These are phyloP conservation scores for Kockovaella imperatae DNA, from an alignment of 768 basidiomycete species.

Conservation along the genomic window DNA sequence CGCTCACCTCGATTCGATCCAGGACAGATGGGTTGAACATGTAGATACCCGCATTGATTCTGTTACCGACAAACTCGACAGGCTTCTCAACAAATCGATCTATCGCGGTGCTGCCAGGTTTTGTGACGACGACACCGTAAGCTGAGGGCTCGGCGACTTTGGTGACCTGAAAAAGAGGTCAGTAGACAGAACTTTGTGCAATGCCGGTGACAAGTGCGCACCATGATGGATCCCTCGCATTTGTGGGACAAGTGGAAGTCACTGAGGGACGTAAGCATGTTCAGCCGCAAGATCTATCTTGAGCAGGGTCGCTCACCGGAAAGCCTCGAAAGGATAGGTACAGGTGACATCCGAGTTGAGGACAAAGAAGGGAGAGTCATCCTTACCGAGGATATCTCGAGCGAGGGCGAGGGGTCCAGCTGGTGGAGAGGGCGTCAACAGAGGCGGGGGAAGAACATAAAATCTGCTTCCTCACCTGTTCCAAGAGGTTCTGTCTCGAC, in stretches of 20 bases:
- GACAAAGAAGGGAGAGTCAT: conserved; percentile 51
- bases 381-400: conserved; percentile 48
- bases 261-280: conserved; percentile 13
- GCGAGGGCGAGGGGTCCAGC: conserved; percentile 50
- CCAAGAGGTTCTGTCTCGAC: conserved; percentile 50
- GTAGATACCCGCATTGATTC: conserved; percentile 52
- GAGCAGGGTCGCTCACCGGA: conserved; percentile 35
- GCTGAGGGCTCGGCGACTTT: conserved; percentile 50
- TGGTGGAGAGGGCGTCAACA: conserved; percentile 8
- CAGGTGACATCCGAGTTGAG: conserved; percentile 52
- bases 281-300: background rate
- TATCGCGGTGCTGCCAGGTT: conserved; percentile 47
- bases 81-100: conserved; percentile 52
- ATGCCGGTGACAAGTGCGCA: conserved; percentile 1
- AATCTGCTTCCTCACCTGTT: conserved; percentile 43
- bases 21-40: conserved; percentile 51
- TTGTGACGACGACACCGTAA: conserved; percentile 50
- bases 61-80: conserved; percentile 50
- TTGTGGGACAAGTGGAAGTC: conserved; percentile 50
- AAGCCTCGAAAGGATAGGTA: conserved; percentile 50
- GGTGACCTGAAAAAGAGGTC: conserved; percentile 40
- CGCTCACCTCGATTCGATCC: conserved; percentile 48
- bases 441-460: background rate
- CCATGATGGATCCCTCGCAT: conserved; percentile 50
- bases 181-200: background rate